Evolutionary conservation across 805 yeast species (phyloP).

Genomic region (Candida patagonica): DNA sequence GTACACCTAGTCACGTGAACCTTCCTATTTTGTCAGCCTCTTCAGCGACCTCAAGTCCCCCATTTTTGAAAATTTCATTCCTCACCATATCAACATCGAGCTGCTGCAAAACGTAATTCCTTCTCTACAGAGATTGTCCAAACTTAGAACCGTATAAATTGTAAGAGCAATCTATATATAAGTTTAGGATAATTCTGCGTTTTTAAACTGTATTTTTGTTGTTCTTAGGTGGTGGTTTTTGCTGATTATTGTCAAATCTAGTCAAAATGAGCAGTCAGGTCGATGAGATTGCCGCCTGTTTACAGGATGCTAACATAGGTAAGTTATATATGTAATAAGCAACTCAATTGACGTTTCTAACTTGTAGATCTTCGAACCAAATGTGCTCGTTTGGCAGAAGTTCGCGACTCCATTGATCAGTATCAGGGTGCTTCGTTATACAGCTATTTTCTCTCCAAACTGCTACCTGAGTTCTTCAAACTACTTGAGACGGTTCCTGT

Average conservation of each 20-base stretch:
- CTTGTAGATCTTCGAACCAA: conserved; percentile 45
- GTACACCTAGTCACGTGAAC: not conserved
- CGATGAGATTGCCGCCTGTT: conserved; percentile 57
- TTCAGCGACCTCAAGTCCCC: not conserved
- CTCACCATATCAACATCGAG: too few species aligned
- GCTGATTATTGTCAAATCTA: conserved; percentile 1
- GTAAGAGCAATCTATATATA: too few species aligned
- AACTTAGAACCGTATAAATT: too few species aligned
- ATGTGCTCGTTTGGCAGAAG: conserved; percentile 65
- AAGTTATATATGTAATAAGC: conserved; percentile 8
- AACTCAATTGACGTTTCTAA: too few species aligned
- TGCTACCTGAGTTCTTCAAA: conserved; percentile 61
- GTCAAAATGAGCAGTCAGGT: conserved; percentile 40
- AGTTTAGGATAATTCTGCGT: too few species aligned
- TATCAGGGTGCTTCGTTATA: conserved; percentile 76
- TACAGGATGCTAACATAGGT: conserved; percentile 38
- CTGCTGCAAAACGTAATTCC: too few species aligned
- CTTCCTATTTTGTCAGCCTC: not conserved
- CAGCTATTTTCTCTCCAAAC: conserved; percentile 57
- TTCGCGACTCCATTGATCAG: conserved; percentile 79
- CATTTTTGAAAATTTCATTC: too few species aligned
- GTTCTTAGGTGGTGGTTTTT: too few species aligned
- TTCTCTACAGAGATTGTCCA: not conserved
- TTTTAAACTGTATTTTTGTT: too few species aligned
- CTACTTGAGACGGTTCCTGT: conserved; percentile 61